Base-by-base conservation (phyloP, 176 grass and related monocot species). In the Raddia distichophylla region DNA sequence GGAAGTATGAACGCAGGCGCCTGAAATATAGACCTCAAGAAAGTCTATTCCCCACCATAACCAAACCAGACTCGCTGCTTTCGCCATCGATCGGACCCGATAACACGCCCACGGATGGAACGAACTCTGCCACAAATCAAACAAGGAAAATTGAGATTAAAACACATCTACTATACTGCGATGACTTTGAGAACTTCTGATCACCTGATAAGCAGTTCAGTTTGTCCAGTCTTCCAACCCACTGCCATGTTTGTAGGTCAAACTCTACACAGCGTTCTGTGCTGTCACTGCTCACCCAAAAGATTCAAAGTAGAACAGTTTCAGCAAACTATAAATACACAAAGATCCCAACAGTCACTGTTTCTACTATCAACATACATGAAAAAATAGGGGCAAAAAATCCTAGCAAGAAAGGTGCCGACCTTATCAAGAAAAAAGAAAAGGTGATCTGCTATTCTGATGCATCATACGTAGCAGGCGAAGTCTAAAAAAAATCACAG, bases 21-120 rank as follows among this genome's bases (percentile, higher is more conserved):
- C 27, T 65, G 64, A 42, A 73, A 62, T 33, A 50, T 40, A n/a
- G 40, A 55, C 66, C 62, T 56, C 0, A 2, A 55, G 43, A 79
- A 85, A 72, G 81, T 85, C 77, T 77, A 66, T 58, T 52, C 32
- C 47, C 27, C 2, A 18, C 27, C 27, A 27, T 27, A 57, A 85
- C 32, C 15, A 18, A 74, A 34, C 17, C 16, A 69, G 34, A 50
- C 27, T 27, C 32, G 74, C 27, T 40, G 86, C 75, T 80, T 50
- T 74, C 76, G 17, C 60, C 60, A n/a, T n/a, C n/a, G n/a, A n/a
- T n/a, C n/a, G n/a, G n/a, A n/a, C n/a, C n/a, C n/a, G n/a, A n/a
- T n/a, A 57, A 62, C 51, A 1, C 32, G 49, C 54, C 53, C 75
- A 64, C 58, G 61, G 52, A 72, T 67, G 42, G 69, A 43, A 52